phyloP scores from a whole-genome alignment of 1,284 basidiomycete genomes.

The Cryptococcus sp. region DNA sequence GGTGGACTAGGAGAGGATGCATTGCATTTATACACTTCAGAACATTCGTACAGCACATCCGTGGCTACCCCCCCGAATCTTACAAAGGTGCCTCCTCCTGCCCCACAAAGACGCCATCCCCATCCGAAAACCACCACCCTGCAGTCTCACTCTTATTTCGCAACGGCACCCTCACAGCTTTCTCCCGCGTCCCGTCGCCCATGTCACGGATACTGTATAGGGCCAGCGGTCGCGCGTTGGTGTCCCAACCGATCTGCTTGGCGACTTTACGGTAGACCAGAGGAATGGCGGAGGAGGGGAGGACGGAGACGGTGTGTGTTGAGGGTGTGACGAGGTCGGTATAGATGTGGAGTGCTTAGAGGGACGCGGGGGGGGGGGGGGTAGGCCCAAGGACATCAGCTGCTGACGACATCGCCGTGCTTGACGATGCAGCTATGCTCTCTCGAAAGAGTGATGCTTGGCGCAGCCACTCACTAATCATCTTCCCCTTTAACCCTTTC shows the following conservation, averaged over 20 bases:
- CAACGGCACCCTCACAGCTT: conserved; percentile 1
- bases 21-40: too few species aligned
- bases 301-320: conserved; percentile 14
- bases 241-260: background rate
- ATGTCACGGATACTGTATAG: background rate
- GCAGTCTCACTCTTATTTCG: conserved; percentile 7
- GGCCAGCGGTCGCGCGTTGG: background rate
- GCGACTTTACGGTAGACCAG: conserved; percentile 24
- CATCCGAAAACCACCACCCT: conserved; percentile 24
- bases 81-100: background rate
- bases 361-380: background rate
- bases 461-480: conserved; percentile 36
- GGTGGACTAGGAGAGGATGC: too few species aligned
- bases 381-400: background rate
- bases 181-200: background rate
- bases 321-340: background rate
- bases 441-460: background rate
- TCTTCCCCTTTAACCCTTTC: conserved; percentile 25
- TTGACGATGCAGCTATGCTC: too few species aligned
- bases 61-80: too few species aligned
- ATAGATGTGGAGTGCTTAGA: conserved; percentile 3
- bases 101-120: conserved; percentile 12
- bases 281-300: conserved; percentile 21
- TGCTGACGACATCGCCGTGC: too few species aligned
- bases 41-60: too few species aligned